phyloP scores from a whole-genome alignment of 2,329 filamentous ascomycete species.

The Elsinoe australis region DNA sequence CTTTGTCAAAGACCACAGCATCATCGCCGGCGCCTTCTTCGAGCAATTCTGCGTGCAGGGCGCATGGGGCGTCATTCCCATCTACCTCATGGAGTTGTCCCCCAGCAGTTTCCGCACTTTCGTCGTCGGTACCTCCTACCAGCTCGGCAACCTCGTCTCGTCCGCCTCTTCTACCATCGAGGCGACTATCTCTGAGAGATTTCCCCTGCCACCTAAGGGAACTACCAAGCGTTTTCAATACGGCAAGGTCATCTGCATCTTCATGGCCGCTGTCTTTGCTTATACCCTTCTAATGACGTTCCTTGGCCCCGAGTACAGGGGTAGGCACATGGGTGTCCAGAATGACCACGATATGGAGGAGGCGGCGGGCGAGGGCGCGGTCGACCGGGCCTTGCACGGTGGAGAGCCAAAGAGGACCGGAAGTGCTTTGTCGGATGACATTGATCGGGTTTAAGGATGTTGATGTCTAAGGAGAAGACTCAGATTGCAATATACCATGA shows the following conservation, averaged over 20 bases:
- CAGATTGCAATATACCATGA: too few relatives aligned
- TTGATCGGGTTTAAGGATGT: constrained; percentile 12
- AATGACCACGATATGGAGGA: constrained; percentile 28
- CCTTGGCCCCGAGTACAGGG: constrained; percentile 49
- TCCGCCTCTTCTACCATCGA: constrained; percentile 39
- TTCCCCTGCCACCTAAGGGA: constrained; percentile 31
- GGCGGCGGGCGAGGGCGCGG: constrained; percentile 23
- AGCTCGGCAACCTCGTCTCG: constrained; percentile 36
- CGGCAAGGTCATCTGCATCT: constrained; percentile 42
- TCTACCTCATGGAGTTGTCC: constrained; percentile 33
- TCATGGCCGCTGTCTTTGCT: constrained; percentile 74
- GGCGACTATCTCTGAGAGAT: constrained; percentile 36
- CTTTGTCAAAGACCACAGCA: constrained; percentile 26
- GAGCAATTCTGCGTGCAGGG: constrained; percentile 35
- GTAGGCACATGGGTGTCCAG: constrained; percentile 27
- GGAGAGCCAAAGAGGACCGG: constrained; percentile 3
- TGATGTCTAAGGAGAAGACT: too few relatives aligned
- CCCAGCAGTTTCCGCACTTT: constrained; percentile 31
- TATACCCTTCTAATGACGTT: constrained; percentile 57
- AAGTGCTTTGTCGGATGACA: constrained; percentile 15
- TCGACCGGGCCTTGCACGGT: constrained; percentile 16
- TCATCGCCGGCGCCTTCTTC: constrained; percentile 33
- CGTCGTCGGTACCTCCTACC: constrained; percentile 33
- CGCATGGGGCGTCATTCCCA: constrained; percentile 35
- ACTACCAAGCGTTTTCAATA: constrained; percentile 35